These are phyloP conservation scores for Dacryopinax primogenitus DNA, from an alignment of 768 basidiomycete species.

Conservation along the genomic window DNA sequence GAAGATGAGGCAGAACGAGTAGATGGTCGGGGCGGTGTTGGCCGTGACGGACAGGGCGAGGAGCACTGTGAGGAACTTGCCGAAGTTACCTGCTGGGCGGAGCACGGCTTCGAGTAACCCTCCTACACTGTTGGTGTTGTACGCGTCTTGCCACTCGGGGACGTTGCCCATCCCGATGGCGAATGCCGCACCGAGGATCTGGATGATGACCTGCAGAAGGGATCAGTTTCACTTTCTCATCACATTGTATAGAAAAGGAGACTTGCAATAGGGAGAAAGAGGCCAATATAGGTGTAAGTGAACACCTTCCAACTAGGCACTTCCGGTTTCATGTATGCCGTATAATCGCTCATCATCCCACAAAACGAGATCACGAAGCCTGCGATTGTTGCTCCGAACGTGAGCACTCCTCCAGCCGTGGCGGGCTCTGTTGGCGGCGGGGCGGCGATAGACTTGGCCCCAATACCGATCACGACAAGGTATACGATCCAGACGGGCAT, in stretches of 20 bases:
- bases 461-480: conserved; percentile 56
- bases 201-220: conserved; percentile 27
- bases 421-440: conserved; percentile 41
- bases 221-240: conserved; percentile 1
- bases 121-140: conserved; percentile 43
- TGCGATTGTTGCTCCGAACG: conserved; percentile 55
- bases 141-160: conserved; percentile 44
- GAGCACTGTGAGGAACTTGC: conserved; percentile 58
- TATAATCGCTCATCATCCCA: conserved; percentile 56
- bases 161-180: conserved; percentile 43
- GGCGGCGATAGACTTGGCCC: conserved; percentile 49
- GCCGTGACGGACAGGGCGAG: conserved; percentile 64
- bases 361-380: conserved; percentile 60
- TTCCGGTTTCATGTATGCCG: conserved; percentile 49
- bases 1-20: conserved; percentile 62
- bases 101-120: conserved; percentile 53
- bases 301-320: conserved; percentile 56
- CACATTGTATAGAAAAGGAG: conserved; percentile 1
- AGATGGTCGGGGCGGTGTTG: conserved; percentile 73
- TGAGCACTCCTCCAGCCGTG: conserved; percentile 41
- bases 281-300: conserved; percentile 49
- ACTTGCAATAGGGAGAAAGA: conserved; percentile 47
- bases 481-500: conserved; percentile 65
- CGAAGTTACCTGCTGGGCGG: conserved; percentile 48
- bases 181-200: conserved; percentile 57